A percentile compares a stretch with the other conserved stretches of the same genome.
phyloP scores from a whole-genome alignment of 2,329 filamentous ascomycete species.

The Bipolaris victoriae region DNA sequence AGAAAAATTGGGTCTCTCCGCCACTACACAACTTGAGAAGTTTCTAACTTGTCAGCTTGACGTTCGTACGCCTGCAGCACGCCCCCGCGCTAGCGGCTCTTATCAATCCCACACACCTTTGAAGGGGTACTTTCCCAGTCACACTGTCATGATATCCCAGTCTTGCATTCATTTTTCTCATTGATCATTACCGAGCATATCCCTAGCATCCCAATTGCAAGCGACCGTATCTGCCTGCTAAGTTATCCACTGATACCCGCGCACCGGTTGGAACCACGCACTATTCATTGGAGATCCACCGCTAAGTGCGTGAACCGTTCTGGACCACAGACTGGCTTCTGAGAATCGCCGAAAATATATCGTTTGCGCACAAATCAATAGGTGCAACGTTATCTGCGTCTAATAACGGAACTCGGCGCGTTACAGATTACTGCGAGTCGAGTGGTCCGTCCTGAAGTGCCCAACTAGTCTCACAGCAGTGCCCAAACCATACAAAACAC shows the following conservation, averaged over 20 bases:
- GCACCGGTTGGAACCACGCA: constrained; percentile 22
- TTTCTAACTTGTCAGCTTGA: constrained; percentile 19
- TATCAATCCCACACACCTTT: constrained; percentile 26
- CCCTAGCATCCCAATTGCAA: background rate
- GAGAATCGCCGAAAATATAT: constrained; percentile 20
- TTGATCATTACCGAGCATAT: background rate
- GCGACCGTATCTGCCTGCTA: constrained; percentile 11
- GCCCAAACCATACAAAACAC: constrained; percentile 28
- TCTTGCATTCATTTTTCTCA: background rate
- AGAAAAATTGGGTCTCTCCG: constrained; percentile 33
- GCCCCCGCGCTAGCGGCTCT: constrained; percentile 24
- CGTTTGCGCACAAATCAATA: constrained; percentile 20
- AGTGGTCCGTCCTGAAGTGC: constrained; percentile 11
- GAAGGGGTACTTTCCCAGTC: constrained; percentile 1
- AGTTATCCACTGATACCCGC: constrained; percentile 29
- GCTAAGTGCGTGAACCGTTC: constrained; percentile 24
- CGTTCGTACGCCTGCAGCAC: constrained; percentile 19
- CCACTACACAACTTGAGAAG: constrained; percentile 24
- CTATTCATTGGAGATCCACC: constrained; percentile 24
- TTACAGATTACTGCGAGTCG: constrained; percentile 20
- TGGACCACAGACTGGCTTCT: constrained; percentile 18
- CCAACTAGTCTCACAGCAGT: constrained; percentile 11
- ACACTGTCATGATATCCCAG: background rate
- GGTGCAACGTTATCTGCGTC: constrained; percentile 22
- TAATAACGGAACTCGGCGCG: constrained; percentile 23